A percentile compares a stretch with the other conserved stretches of the same genome.
These are phyloP conservation scores for Venturia oleaginea DNA, from an alignment of 2,329 filamentous ascomycete genomes.

Conservation along the genomic window DNA sequence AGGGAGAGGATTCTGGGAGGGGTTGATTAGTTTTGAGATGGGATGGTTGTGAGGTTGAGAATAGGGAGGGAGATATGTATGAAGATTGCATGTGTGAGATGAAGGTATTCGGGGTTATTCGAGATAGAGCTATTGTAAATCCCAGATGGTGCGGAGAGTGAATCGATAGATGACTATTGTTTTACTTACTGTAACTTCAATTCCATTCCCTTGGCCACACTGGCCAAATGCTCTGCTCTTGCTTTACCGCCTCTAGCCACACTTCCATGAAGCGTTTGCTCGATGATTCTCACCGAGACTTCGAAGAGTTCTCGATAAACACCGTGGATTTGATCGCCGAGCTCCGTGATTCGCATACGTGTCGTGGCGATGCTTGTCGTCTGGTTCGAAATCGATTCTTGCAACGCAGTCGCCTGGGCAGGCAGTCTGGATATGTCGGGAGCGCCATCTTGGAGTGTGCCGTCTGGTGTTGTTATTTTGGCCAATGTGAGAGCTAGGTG, in stretches of 20 bases:
- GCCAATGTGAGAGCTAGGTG: not conserved
- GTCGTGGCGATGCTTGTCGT: conserved; percentile 19
- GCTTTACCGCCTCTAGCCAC: conserved; percentile 33
- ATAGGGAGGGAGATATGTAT: not conserved
- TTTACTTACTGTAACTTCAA: conserved; percentile 27
- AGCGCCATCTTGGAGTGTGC: not conserved
- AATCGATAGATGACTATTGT: too few relatives aligned
- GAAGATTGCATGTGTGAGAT: too few relatives aligned
- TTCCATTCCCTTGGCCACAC: conserved; percentile 33
- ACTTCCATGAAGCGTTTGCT: conserved; percentile 39
- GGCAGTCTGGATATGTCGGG: conserved; percentile 9
- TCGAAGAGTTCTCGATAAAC: conserved; percentile 30
- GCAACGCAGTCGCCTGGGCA: conserved; percentile 14
- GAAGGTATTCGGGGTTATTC: too few relatives aligned
- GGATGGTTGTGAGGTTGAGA: not conserved
- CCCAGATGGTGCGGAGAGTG: too few relatives aligned
- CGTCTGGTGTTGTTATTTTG: not conserved
- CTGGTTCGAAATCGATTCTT: conserved; percentile 15
- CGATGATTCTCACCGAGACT: conserved; percentile 33
- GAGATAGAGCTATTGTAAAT: too few relatives aligned
- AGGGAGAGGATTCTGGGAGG: conserved; percentile 21
- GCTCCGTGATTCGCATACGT: conserved; percentile 27
- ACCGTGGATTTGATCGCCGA: conserved; percentile 25
- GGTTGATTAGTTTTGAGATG: not conserved
- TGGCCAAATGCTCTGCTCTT: conserved; percentile 34